Evolutionary conservation across 352 stramenopile genomes (phyloP), one percentile per base, ranked within the genome.

Genomic region (Phytophthora palmivora): DNA sequence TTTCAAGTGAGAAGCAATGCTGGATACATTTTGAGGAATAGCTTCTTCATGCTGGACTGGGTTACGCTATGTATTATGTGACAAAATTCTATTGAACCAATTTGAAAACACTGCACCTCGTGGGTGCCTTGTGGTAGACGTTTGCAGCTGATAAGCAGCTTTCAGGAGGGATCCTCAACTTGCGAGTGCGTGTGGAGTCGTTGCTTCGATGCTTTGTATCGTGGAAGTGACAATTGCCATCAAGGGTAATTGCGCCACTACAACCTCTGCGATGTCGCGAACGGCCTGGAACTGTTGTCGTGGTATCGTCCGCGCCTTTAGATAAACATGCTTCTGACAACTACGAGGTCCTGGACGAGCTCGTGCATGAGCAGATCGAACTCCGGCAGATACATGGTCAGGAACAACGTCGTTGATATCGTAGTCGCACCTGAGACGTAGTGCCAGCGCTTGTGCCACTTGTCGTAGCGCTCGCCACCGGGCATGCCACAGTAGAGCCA

Each of bases 401-500:
- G 65, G 57, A 92, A 81, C 42, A 91, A 70, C 52, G 85, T 89
- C 9, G 81, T 92, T 19, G 75, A 84, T 22, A 92, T 85, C 39
- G 85, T 94, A 46, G 83, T 92, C 45, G 78, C 60, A 24, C 83
- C 85, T 44, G 85, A 94, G 53, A 89, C 79, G 72, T 91, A 94
- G 69, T 94, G 85, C 85, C 85, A 94, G 38, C 76, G 78, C 52
- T 85, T 74, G 75, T 94, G 85, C 85, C 85, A 94, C 53, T 78
- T 78, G 16, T 94, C 85, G 67, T 94, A 94, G 44, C 83, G 82
- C 38, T 70, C 67, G 45, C 80, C 81, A 49, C 85, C 85, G 2
- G 85, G 85, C 44, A 94, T 68, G 1, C 83, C 85, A 55, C 85
- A 94, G 73, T 94, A 94, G 48, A 94, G 67, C 82, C 82, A 92